Percentiles rank a stretch among this genome's conserved stretches.
These are phyloP conservation scores for Cryptococcus neoformans DNA, from an alignment of 1,284 basidiomycete species.

Conservation along the genomic window DNA sequence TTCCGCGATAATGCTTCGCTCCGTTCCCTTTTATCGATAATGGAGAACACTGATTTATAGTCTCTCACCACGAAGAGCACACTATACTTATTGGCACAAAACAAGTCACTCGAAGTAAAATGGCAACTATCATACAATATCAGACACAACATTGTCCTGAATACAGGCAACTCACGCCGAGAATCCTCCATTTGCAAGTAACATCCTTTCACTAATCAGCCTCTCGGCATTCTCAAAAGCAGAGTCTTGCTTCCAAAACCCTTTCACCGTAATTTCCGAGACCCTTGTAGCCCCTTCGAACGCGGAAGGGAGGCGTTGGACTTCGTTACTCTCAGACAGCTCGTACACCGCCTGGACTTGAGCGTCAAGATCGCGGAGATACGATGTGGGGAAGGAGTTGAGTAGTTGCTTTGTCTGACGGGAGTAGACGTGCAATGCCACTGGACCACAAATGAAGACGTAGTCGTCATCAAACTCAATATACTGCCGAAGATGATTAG, in stretches of 20 bases:
- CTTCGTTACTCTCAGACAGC: neutral
- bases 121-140: slow-evolving; percentile 21
- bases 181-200: slow-evolving; percentile 9
- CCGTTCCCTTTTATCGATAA: slow-evolving; percentile 9
- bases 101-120: slow-evolving; percentile 30
- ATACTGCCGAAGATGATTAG: slow-evolving; percentile 24
- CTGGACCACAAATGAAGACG: slow-evolving; percentile 34
- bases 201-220: slow-evolving; percentile 1
- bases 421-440: slow-evolving; percentile 30
- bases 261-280: neutral
- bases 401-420: slow-evolving; percentile 19
- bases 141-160: neutral
- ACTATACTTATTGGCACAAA: slow-evolving; percentile 24
- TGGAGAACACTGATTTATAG: slow-evolving; percentile 23
- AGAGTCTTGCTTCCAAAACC: neutral
- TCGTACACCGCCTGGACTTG: neutral
- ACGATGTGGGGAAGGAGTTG: slow-evolving; percentile 18
- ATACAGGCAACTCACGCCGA: slow-evolving; percentile 17
- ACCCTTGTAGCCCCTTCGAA: neutral
- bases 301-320: neutral
- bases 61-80: slow-evolving; percentile 27
- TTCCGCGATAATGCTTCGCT: slow-evolving; percentile 9
- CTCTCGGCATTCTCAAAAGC: neutral
- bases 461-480: slow-evolving; percentile 46
- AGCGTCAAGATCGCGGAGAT: neutral